Percentiles rank a stretch among this genome's conserved stretches.
phyloP scores from a whole-genome alignment of 2,329 filamentous ascomycete species.

The Magnaporthiopsis incrustans region DNA sequence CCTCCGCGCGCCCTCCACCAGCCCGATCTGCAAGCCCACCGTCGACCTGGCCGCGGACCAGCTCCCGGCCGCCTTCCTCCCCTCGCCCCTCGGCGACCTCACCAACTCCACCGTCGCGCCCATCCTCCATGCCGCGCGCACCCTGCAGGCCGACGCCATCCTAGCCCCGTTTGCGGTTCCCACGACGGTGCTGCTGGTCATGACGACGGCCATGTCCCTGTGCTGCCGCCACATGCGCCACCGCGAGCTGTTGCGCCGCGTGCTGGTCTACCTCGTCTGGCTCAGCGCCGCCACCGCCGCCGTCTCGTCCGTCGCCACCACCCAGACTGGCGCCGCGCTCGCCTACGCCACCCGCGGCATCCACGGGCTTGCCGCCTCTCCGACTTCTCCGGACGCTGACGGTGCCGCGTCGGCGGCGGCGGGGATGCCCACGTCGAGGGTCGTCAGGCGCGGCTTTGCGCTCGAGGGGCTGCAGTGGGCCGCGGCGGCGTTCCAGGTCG shows the following conservation, averaged over 20 bases:
- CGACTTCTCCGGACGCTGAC: too few species aligned
- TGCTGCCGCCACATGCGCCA: background rate
- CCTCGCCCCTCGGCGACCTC: background rate
- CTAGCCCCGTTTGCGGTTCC: background rate
- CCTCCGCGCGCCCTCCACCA: slow-evolving; percentile 1
- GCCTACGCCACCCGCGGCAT: background rate
- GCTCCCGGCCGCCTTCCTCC: background rate
- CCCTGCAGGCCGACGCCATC: slow-evolving; percentile 4
- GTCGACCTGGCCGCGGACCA: background rate
- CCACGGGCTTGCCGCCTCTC: background rate
- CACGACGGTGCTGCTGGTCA: slow-evolving; percentile 7
- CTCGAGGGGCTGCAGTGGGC: slow-evolving; percentile 7
- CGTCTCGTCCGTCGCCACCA: slow-evolving; percentile 3
- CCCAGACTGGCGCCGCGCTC: slow-evolving; percentile 5
- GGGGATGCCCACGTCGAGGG: background rate
- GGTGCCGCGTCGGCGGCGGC: too few species aligned
- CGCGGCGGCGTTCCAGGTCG: background rate
- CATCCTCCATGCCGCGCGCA: background rate
- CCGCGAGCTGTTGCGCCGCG: background rate
- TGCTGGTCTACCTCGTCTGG: background rate
- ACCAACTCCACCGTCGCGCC: background rate
- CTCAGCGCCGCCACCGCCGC: background rate
- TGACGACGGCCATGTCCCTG: slow-evolving; percentile 1
- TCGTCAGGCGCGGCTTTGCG: background rate
- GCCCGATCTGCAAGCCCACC: slow-evolving; percentile 1